Percentiles rank a stretch among this genome's conserved stretches.
Conservation (phyloP, 2,329 filamentous ascomycete species). For the Mycocentrospora acerina region DNA sequence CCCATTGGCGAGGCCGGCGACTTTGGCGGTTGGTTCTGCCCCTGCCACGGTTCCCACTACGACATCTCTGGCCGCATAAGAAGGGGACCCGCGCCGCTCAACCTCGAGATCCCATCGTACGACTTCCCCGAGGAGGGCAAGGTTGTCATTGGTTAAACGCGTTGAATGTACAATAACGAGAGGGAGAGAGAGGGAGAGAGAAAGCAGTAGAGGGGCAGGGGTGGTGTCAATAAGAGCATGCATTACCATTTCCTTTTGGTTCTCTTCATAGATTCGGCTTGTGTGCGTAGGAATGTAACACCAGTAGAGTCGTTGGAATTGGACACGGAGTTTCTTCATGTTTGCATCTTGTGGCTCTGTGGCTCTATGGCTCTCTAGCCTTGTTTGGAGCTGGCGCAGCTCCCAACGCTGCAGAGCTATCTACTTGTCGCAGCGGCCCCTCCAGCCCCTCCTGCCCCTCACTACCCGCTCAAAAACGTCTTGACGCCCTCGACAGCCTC, state of each 20-base stretch:
- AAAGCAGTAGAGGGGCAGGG: conserved; percentile 5
- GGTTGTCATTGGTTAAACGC: conserved; percentile 83
- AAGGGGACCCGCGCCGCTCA: conserved; percentile 95
- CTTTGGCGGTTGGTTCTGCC: conserved; percentile 99
- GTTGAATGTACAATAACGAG: conserved; percentile 22
- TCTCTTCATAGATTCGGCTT: conserved; percentile 35
- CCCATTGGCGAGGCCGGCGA: conserved; percentile 98
- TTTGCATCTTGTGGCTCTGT: neutral
- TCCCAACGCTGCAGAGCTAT: too few species aligned
- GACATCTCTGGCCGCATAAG: conserved; percentile 98
- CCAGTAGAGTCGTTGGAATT: conserved; percentile 34
- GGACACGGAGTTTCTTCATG: neutral
- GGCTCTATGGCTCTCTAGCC: too few species aligned
- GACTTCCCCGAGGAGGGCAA: conserved; percentile 88
- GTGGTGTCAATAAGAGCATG: conserved; percentile 40
- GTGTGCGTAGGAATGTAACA: conserved; percentile 42
- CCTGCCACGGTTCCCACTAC: conserved; percentile 99
- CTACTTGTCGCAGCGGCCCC: too few species aligned
- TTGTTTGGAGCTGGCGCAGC: too few species aligned
- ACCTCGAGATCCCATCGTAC: conserved; percentile 92
- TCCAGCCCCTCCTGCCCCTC: too few species aligned
- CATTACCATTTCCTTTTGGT: conserved; percentile 34
- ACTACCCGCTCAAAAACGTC: conserved; percentile 63
- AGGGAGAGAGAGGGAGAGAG: conserved; percentile 3
- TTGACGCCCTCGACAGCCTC: conserved; percentile 73